Evolutionary conservation across 148 eudicot species (phyloP).

Genomic region (Nepenthes gracilis): DNA sequence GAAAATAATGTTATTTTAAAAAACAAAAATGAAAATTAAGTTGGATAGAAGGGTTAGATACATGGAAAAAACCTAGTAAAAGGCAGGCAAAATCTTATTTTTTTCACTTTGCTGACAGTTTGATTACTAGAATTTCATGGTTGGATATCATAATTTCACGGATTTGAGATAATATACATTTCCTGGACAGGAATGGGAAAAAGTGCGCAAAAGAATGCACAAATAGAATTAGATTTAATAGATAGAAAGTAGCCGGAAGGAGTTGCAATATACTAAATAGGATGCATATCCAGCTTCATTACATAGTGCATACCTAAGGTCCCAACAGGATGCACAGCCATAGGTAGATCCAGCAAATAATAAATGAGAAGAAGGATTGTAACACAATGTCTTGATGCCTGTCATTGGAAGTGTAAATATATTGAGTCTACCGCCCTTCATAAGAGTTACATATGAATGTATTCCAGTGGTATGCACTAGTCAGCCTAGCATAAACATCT

Average conservation of each 20-base stretch:
- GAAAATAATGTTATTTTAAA: no score
- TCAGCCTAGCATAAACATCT: no score
- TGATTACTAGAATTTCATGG: no score
- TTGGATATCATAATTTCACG: no score
- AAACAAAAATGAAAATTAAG: no score
- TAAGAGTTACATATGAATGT: no score
- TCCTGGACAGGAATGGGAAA: background rate
- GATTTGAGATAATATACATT: background rate
- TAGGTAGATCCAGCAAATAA: constrained; percentile 56
- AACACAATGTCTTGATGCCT: constrained; percentile 53
- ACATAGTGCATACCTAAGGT: constrained; percentile 42
- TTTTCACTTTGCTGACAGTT: no score
- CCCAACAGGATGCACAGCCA: constrained; percentile 76
- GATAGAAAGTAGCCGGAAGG: background rate
- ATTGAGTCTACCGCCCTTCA: no score
- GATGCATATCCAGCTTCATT: background rate
- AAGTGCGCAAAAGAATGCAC: background rate
- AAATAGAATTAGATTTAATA: background rate
- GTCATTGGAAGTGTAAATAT: background rate
- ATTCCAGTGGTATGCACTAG: no score
- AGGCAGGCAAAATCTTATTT: no score
- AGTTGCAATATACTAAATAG: background rate
- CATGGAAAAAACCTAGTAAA: no score
- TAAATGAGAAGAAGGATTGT: constrained; percentile 48
- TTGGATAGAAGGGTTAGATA: no score